These are phyloP conservation scores for Ustilago vetiveriae DNA, from an alignment of 1,284 basidiomycete species.

Conservation along the genomic window DNA sequence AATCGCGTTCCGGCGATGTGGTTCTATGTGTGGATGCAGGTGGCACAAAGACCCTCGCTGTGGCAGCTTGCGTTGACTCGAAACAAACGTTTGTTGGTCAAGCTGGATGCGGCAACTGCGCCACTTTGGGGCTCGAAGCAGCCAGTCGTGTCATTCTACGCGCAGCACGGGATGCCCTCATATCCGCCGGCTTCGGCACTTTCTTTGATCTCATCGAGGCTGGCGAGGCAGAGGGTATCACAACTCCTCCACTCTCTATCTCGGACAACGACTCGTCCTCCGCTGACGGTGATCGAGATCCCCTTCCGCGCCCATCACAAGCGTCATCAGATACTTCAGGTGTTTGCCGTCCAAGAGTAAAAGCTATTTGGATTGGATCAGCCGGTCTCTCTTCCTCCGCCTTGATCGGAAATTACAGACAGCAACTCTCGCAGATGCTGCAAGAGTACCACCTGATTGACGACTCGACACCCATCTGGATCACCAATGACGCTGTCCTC, in stretches of 20 bases:
- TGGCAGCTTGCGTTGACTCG: conserved; percentile 24
- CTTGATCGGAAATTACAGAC: conserved; percentile 28
- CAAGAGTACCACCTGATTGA: conserved; percentile 31
- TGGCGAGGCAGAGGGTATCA: conserved; percentile 40
- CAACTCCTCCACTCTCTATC: conserved; percentile 39
- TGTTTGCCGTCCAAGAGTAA: conserved; percentile 19
- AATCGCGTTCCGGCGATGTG: conserved; percentile 18
- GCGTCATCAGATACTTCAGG: background rate
- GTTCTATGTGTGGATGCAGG: conserved; percentile 49
- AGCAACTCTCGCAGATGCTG: conserved; percentile 27
- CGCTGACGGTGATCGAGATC: conserved; percentile 21
- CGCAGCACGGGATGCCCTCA: conserved; percentile 38
- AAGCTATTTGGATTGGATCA: conserved; percentile 46
- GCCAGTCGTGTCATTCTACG: conserved; percentile 40
- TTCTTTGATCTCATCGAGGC: conserved; percentile 48
- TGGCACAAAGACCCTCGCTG: conserved; percentile 49
- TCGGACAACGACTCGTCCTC: conserved; percentile 37
- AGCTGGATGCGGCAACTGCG: conserved; percentile 50
- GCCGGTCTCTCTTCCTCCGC: conserved; percentile 33
- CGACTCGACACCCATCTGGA: conserved; percentile 39
- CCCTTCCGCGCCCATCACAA: conserved; percentile 1
- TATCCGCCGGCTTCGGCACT: conserved; percentile 37
- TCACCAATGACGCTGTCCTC: conserved; percentile 47
- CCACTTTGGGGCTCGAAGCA: conserved; percentile 36
- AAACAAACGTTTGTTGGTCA: conserved; percentile 34